phyloP scores from a whole-genome alignment of 2,329 filamentous ascomycete genomes.

The Diaporthe batatas region DNA sequence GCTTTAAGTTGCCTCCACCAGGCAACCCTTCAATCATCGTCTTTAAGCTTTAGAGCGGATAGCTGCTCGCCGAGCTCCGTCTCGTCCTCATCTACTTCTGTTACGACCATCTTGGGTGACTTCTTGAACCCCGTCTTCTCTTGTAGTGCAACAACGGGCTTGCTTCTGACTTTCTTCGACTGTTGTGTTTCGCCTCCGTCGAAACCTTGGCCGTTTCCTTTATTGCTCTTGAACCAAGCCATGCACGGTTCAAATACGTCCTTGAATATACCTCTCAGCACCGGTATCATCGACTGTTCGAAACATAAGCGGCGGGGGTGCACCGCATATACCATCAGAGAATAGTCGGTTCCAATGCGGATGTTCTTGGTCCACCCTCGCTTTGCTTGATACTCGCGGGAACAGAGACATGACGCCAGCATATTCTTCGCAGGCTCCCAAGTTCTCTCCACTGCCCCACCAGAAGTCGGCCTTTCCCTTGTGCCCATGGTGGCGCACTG shows the following conservation, averaged over 20 bases:
- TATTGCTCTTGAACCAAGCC: not conserved
- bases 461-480: not conserved
- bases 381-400: not conserved
- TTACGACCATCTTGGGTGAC: not conserved
- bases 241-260: slow-evolving; percentile 18
- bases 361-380: not conserved
- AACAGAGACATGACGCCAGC: slow-evolving; percentile 2
- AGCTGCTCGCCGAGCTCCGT: not conserved
- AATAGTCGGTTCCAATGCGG: not conserved
- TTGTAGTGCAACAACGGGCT: not conserved
- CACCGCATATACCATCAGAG: not conserved
- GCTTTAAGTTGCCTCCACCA: not conserved
- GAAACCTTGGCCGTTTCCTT: too few species aligned
- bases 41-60: not conserved
- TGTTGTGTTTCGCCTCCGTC: too few species aligned
- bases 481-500: slow-evolving; percentile 3
- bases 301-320: not conserved
- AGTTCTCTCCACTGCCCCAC: not conserved
- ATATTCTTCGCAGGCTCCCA: not conserved
- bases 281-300: not conserved
- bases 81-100: not conserved
- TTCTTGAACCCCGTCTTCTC: not conserved
- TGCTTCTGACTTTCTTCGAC: not conserved
- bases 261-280: slow-evolving; percentile 6
- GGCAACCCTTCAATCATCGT: not conserved